These are phyloP conservation scores for Aspergillus sp. DNA, from an alignment of 2,329 filamentous ascomycete species.

Conservation along the genomic window DNA sequence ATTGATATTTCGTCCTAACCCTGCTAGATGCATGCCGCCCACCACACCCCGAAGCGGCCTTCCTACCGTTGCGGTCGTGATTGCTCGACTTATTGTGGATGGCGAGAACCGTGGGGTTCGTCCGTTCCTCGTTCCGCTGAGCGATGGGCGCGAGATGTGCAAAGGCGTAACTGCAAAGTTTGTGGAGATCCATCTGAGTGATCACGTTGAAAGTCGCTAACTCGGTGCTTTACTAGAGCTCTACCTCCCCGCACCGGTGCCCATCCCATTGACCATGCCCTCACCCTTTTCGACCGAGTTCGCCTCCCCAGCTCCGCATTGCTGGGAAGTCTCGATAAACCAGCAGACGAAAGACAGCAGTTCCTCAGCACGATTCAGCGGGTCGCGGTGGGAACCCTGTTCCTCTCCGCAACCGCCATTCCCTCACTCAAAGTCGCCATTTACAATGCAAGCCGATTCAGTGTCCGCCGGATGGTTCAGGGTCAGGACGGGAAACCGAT, in stretches of 20 bases:
- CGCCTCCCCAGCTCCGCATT: slow-evolving; percentile 25
- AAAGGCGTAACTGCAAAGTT: slow-evolving; percentile 22
- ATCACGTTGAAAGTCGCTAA: no score
- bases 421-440: slow-evolving; percentile 25
- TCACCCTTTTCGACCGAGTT: slow-evolving; percentile 28
- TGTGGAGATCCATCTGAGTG: background rate
- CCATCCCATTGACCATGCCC: slow-evolving; percentile 25
- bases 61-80: slow-evolving; percentile 24
- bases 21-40: slow-evolving; percentile 29
- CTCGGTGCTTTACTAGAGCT: background rate
- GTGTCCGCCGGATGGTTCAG: slow-evolving; percentile 11
- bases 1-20: background rate
- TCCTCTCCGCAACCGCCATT: slow-evolving; percentile 19
- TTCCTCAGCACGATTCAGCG: slow-evolving; percentile 24
- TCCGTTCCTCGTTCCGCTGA: slow-evolving; percentile 26
- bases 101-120: slow-evolving; percentile 27
- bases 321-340: slow-evolving; percentile 23
- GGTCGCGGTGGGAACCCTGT: slow-evolving; percentile 25
- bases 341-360: slow-evolving; percentile 15
- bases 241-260: slow-evolving; percentile 16
- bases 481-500: slow-evolving; percentile 4
- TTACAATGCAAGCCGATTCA: slow-evolving; percentile 22
- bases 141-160: slow-evolving; percentile 28
- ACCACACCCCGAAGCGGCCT: slow-evolving; percentile 21
- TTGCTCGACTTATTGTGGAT: slow-evolving; percentile 26